Evolutionary conservation across 2,329 filamentous ascomycete species (phyloP).

Genomic region (Aspergillus proliferans): DNA sequence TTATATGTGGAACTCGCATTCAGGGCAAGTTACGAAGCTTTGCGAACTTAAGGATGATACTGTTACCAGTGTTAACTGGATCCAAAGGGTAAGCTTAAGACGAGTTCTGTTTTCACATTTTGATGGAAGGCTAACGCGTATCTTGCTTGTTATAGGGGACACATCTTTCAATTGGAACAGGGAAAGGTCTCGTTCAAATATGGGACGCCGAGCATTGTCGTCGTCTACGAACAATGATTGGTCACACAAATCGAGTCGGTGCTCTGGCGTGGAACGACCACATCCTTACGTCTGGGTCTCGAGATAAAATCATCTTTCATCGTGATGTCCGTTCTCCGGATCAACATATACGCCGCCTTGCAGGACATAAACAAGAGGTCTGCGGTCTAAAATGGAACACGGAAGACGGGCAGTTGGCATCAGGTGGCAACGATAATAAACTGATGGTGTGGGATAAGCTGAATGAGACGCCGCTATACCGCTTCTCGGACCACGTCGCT

Average conservation of each 20-base stretch:
- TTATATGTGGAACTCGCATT: slow-evolving; percentile 96
- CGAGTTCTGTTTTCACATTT: neutral
- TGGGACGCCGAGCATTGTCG: slow-evolving; percentile 90
- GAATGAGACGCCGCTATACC: slow-evolving; percentile 84
- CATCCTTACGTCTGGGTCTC: slow-evolving; percentile 89
- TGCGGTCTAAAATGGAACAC: slow-evolving; percentile 96
- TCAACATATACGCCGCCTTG: slow-evolving; percentile 78
- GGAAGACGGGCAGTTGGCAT: slow-evolving; percentile 89
- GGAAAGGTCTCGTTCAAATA: slow-evolving; percentile 90
- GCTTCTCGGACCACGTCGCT: slow-evolving; percentile 89
- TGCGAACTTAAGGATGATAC: slow-evolving; percentile 89
- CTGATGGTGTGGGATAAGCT: slow-evolving; percentile 98
- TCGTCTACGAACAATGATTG: slow-evolving; percentile 89
- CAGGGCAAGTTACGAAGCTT: slow-evolving; percentile 84
- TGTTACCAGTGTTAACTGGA: slow-evolving; percentile 97
- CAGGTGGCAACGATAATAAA: slow-evolving; percentile 97
- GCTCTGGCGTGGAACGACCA: slow-evolving; percentile 97
- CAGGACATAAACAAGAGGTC: slow-evolving; percentile 96
- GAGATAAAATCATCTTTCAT: slow-evolving; percentile 90
- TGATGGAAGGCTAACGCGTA: slow-evolving; percentile 7
- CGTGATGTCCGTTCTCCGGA: slow-evolving; percentile 89
- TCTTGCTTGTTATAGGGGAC: slow-evolving; percentile 54
- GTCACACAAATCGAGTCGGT: slow-evolving; percentile 87
- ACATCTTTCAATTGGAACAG: slow-evolving; percentile 89
- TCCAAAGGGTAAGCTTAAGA: slow-evolving; percentile 62